phyloP scores from a whole-genome alignment of 768 basidiomycete genomes.

The Pisolithus orientalis region DNA sequence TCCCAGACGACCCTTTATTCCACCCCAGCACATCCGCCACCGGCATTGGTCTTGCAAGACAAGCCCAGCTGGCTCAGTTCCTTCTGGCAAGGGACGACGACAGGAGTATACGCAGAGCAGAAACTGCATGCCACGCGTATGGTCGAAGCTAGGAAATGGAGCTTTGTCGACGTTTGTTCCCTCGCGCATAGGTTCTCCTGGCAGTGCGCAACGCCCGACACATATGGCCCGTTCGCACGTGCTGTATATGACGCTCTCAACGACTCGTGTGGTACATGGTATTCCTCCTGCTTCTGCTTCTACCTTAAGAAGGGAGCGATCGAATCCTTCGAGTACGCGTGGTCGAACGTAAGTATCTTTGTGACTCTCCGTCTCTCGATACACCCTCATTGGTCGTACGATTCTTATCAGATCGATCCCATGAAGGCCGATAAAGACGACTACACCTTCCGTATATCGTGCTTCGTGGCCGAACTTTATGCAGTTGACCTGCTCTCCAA shows the following conservation, averaged over 20 bases:
- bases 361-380: not conserved
- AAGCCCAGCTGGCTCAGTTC: not conserved
- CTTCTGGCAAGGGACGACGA: not conserved
- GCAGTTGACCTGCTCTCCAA: constrained; percentile 9
- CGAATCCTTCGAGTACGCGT: constrained; percentile 18
- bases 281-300: constrained; percentile 19
- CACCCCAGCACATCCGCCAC: not conserved
- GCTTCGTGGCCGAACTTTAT: constrained; percentile 27
- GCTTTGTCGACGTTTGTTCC: constrained; percentile 10
- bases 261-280: constrained; percentile 11
- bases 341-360: constrained; percentile 21
- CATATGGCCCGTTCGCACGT: constrained; percentile 14
- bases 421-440: constrained; percentile 14
- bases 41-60: not conserved
- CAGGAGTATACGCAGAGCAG: not conserved
- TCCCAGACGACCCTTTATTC: not conserved
- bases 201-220: constrained; percentile 10
- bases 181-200: constrained; percentile 26
- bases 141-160: not conserved
- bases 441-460: constrained; percentile 15
- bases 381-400: constrained; percentile 7
- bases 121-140: not conserved
- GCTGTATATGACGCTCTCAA: constrained; percentile 16
- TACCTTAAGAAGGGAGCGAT: constrained; percentile 20
- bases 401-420: constrained; percentile 9